Evolutionary conservation across 1,139 yeast species (phyloP).

Genomic region (Kodamaea alishanica): DNA sequence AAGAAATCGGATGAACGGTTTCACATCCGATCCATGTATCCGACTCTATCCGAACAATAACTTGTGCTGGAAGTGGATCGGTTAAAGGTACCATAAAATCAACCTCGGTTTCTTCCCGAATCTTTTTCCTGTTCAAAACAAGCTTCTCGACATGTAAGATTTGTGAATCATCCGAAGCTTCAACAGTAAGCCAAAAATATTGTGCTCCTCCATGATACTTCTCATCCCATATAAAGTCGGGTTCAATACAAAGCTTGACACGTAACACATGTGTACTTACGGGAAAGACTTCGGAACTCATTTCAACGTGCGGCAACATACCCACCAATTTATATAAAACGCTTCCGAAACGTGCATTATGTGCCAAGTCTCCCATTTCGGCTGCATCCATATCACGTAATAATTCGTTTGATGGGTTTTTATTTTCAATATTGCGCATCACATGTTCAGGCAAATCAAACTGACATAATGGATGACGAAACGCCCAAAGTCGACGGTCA

Average conservation of each 20-base stretch:
- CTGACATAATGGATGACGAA: conserved; percentile 86
- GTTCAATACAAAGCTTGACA: conserved; percentile 62
- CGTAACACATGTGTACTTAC: conserved; percentile 84
- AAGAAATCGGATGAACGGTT: conserved; percentile 71
- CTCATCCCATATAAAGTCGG: conserved; percentile 85
- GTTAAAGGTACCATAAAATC: conserved; percentile 90
- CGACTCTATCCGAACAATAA: conserved; percentile 72
- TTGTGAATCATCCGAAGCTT: conserved; percentile 71
- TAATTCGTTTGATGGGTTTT: conserved; percentile 64
- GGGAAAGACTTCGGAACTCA: conserved; percentile 86
- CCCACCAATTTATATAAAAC: conserved; percentile 58
- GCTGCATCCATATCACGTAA: conserved; percentile 69
- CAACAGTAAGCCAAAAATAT: conserved; percentile 89
- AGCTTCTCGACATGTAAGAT: conserved; percentile 82
- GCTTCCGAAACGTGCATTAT: conserved; percentile 70
- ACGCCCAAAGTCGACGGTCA: conserved; percentile 82
- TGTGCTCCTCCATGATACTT: conserved; percentile 80
- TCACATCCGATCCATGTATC: conserved; percentile 93
- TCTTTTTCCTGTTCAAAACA: conserved; percentile 57
- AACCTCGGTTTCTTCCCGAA: conserved; percentile 61
- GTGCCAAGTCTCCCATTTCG: conserved; percentile 88
- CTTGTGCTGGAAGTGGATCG: conserved; percentile 86
- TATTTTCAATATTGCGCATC: conserved; percentile 57
- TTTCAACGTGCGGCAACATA: conserved; percentile 67
- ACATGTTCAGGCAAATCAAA: conserved; percentile 75